Base-by-base conservation (phyloP, 2,329 filamentous ascomycete species). In the Penicillium griseofulvum region DNA sequence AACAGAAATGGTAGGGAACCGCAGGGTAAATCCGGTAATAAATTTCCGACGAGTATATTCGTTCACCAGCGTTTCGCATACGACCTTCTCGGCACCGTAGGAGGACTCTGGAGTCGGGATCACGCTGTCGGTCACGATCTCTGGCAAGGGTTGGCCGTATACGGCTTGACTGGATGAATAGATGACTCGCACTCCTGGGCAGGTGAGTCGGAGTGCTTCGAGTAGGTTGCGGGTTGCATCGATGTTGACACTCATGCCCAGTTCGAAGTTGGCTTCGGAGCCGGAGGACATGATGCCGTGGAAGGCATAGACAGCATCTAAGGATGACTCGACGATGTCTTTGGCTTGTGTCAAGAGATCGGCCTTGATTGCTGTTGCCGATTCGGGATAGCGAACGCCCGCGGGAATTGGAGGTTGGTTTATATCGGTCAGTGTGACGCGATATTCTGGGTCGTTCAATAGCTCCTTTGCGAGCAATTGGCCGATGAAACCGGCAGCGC, bases 241-340 rank as follows among this genome's bases (percentile, higher is more conserved):
- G 46, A 87, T 77, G 68, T 87, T 87, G 49, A 87, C 83, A 38
- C 74, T 76, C 57, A 85, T 75, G 2, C 83, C 83, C 1, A 85
- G 74, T 48, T 83, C 81, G 59, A 82, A 83, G 70, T 86, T 79
- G 39, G 81, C 81, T 70, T 87, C 84, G 16, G 83, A 81, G 6
- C 83, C 83, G 12, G 81, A 80, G 0, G 84, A 87, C 85, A 87
- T 87, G 75, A 87, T 85, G 58, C 85, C 85, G 70, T 87, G 85
- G 68, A 87, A 83, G 63, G 85, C 76, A 71, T 84, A 87, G 55
- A 82, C 76, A 44, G 81, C 80, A 56, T 80, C 75, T 4, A 84
- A 72, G 1, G 79, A 77, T 26, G 74, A 71, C 24, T 71, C 60
- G 33, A 76, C 70, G 5, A 78, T 57, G 12, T 64, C 59, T 22